phyloP scores from a whole-genome alignment of 108 stramenopile species.

The Cylindrotheca fusiformis region DNA sequence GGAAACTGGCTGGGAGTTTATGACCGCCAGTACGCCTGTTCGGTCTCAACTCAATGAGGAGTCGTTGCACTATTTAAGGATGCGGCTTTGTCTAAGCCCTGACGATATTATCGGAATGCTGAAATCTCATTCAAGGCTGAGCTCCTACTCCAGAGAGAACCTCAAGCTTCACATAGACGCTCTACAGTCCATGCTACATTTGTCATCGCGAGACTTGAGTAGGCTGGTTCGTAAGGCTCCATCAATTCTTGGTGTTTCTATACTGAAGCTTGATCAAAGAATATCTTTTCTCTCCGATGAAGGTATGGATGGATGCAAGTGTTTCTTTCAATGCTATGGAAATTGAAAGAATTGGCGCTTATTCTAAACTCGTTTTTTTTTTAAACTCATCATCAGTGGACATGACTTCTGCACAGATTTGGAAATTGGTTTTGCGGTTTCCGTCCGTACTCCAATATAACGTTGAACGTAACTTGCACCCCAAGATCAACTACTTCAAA shows the following conservation, averaged over 20 bases:
- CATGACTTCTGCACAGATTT: slow-evolving; percentile 28
- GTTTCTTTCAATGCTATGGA: too few relatives aligned
- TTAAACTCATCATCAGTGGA: slow-evolving; percentile 24
- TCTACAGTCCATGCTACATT: slow-evolving; percentile 31
- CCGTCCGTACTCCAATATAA: slow-evolving; percentile 51
- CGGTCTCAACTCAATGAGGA: slow-evolving; percentile 25
- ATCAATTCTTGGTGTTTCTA: slow-evolving; percentile 44
- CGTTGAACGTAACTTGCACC: slow-evolving; percentile 33
- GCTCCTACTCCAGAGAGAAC: slow-evolving; percentile 31
- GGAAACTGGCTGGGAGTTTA: slow-evolving; percentile 46
- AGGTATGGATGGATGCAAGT: slow-evolving; percentile 37
- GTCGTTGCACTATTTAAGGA: slow-evolving; percentile 40
- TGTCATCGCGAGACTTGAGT: slow-evolving; percentile 33
- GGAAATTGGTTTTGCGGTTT: slow-evolving; percentile 31
- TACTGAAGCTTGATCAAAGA: slow-evolving; percentile 22
- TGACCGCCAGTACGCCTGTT: slow-evolving; percentile 15
- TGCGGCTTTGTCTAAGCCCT: slow-evolving; percentile 35
- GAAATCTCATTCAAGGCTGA: slow-evolving; percentile 41
- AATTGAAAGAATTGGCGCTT: not conserved
- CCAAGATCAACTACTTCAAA: slow-evolving; percentile 43
- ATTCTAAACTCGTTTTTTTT: not conserved
- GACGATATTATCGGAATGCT: slow-evolving; percentile 38
- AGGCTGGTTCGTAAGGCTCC: slow-evolving; percentile 41
- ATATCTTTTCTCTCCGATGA: slow-evolving; percentile 39
- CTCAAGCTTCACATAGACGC: slow-evolving; percentile 34